Evolutionary conservation across 1,284 basidiomycete genomes (phyloP).

Genomic region (Cystobasidium pallidum): DNA sequence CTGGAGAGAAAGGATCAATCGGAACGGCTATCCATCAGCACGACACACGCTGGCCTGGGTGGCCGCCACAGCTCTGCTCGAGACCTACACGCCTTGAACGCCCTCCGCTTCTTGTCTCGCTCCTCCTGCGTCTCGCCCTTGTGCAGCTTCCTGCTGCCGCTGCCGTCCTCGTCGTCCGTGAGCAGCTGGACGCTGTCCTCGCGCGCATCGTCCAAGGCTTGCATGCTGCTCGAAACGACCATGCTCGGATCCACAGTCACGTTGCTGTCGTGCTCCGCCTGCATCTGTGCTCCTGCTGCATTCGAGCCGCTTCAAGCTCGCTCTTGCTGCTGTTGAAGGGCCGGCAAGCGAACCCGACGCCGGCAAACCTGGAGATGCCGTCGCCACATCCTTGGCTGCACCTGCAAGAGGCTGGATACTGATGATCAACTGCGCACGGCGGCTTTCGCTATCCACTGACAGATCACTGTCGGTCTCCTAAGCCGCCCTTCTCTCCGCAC

Average conservation of each 20-base stretch:
- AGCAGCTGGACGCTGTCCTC: constrained; percentile 15
- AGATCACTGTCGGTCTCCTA: too few relatives aligned
- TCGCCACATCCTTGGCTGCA: too few relatives aligned
- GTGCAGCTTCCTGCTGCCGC: constrained; percentile 13
- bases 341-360: not conserved
- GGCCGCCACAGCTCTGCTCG: not conserved
- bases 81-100: constrained; percentile 38
- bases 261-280: not conserved
- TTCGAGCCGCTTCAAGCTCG: not conserved
- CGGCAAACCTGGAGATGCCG: not conserved
- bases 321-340: not conserved
- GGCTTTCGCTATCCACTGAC: too few relatives aligned
- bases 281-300: not conserved
- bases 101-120: constrained; percentile 37
- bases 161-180: constrained; percentile 18
- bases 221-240: constrained; percentile 8
- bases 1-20: constrained; percentile 1
- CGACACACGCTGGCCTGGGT: not conserved
- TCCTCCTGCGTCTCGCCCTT: constrained; percentile 16
- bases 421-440: too few relatives aligned
- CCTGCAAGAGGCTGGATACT: too few relatives aligned
- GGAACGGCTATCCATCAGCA: not conserved
- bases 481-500: not conserved
- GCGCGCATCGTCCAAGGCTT: not conserved
- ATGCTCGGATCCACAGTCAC: constrained; percentile 14